Conservation (phyloP, 2,329 filamentous ascomycete genomes). For the Fragosphaeria purpurea region DNA sequence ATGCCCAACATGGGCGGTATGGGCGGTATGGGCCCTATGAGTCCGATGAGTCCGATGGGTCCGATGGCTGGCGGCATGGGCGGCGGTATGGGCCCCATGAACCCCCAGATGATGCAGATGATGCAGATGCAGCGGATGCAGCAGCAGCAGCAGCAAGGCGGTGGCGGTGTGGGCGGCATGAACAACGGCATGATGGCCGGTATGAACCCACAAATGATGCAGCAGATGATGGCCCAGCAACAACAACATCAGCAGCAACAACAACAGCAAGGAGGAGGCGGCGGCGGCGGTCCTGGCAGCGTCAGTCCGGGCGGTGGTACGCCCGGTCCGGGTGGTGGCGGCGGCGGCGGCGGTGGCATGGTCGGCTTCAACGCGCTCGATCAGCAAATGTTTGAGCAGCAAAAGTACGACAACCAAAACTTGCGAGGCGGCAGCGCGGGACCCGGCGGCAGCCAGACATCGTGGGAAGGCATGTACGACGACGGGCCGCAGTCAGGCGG, state of each 20-base stretch:
- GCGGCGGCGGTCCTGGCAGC: constrained; percentile 14
- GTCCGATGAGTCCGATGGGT: background rate
- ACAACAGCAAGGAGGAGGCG: constrained; percentile 11
- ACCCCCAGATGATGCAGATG: constrained; percentile 69
- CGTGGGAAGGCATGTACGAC: constrained; percentile 73
- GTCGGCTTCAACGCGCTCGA: constrained; percentile 55
- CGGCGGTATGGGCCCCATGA: constrained; percentile 41
- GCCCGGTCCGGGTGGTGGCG: constrained; percentile 14
- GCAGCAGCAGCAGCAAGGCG: constrained; percentile 23
- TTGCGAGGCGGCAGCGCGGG: constrained; percentile 26
- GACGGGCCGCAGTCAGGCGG: constrained; percentile 67
- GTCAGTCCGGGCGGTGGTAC: too few relatives aligned
- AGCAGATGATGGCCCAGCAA: constrained; percentile 35
- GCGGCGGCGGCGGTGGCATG: constrained; percentile 18
- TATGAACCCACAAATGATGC: constrained; percentile 47
- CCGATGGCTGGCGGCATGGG: constrained; percentile 43
- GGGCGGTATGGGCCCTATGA: constrained; percentile 6
- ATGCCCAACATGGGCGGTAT: constrained; percentile 39
- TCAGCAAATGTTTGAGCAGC: constrained; percentile 66
- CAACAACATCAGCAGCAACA: constrained; percentile 20
- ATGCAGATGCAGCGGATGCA: constrained; percentile 60
- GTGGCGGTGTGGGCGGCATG: constrained; percentile 15
- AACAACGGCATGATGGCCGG: constrained; percentile 31
- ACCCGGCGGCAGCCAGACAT: constrained; percentile 18
- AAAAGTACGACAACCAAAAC: constrained; percentile 61